Evolutionary conservation across 257 asterid species (phyloP).

Genomic region (Solanum verrucosum): DNA sequence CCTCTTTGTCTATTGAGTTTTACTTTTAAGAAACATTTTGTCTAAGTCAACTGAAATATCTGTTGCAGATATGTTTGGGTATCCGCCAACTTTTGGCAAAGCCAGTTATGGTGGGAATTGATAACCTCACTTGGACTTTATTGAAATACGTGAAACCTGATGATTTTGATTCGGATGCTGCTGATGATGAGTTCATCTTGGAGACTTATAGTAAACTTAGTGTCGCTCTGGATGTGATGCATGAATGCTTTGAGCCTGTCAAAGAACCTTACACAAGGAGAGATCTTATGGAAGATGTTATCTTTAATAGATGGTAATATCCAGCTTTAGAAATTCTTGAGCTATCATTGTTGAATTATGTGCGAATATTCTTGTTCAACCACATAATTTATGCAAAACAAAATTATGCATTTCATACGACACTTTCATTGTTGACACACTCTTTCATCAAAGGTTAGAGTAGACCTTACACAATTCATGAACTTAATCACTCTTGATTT

Average conservation of each 20-base stretch:
- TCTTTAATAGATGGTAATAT: conserved; percentile 58
- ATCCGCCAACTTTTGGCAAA: conserved; percentile 43
- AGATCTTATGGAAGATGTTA: conserved; percentile 68
- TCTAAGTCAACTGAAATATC: background rate
- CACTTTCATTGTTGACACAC: background rate
- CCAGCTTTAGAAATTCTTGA: background rate
- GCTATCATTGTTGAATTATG: background rate
- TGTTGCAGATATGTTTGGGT: conserved; percentile 51
- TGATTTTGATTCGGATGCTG: conserved; percentile 11
- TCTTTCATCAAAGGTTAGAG: background rate
- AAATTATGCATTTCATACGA: background rate
- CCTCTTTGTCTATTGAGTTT: background rate
- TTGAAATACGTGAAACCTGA: conserved; percentile 34
- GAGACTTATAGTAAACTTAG: conserved; percentile 54
- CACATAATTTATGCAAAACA: background rate
- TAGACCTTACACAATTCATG: background rate
- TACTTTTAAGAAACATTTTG: background rate
- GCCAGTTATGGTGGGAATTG: conserved; percentile 41
- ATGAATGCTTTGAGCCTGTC: conserved; percentile 75
- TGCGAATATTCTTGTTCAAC: background rate
- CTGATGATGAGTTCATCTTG: conserved; percentile 20
- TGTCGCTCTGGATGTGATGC: conserved; percentile 69
- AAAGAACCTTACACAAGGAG: conserved; percentile 51
- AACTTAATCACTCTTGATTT: background rate
- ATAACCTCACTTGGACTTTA: conserved; percentile 57